Evolutionary conservation across 148 eudicot genomes (phyloP), one percentile per base, ranked within the genome.

Genomic region (Persicaria maculosa): DNA sequence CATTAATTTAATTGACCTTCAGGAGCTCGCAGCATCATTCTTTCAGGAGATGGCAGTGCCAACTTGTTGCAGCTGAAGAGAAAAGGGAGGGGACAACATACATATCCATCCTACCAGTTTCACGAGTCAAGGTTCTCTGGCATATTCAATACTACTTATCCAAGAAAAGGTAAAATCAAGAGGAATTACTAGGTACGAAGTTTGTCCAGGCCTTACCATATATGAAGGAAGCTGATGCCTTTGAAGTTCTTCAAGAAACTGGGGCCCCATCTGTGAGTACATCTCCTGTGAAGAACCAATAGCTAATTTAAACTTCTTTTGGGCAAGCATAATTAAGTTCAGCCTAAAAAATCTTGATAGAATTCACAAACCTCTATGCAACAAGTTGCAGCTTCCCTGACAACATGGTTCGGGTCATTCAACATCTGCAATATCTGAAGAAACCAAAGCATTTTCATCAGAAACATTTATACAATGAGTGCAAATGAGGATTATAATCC

Each of bases 371-470:
- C 99, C 99, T 96, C 97, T 44, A 96, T 89, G 74, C 99, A 96
- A 57, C 85, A 82, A 76, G 84, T 86, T 73, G 97, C 97, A 5
- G 97, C 97, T 79, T 96, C 99, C 83, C 97, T 86, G 53, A 96
- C 99, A 79, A 83, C 88, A 53, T 86, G 93, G 71, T 96, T 93
- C 44, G 97, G 88, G 80, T 96, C 99, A 82, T 89, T 89, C 87
- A 96, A 77, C 97, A 92, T 88, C 84, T 96, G 97, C 81, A 96
- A 77, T 83, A 92, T 96, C 99, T 95, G 97, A 52, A 36, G 74
- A 70, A 70, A 67, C 40, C 70, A 55, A 80, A 40, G 65, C 77
- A 76, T 10, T 4, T 52, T 25, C 58, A 43, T 70, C 52, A 70
- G 50, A 70, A 6, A 0, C 40, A 6, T 65, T 43, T 10, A 8